Conservation (phyloP, 495 filamentous ascomycete genomes). For the Paragyromitra xinjiangensis region DNA sequence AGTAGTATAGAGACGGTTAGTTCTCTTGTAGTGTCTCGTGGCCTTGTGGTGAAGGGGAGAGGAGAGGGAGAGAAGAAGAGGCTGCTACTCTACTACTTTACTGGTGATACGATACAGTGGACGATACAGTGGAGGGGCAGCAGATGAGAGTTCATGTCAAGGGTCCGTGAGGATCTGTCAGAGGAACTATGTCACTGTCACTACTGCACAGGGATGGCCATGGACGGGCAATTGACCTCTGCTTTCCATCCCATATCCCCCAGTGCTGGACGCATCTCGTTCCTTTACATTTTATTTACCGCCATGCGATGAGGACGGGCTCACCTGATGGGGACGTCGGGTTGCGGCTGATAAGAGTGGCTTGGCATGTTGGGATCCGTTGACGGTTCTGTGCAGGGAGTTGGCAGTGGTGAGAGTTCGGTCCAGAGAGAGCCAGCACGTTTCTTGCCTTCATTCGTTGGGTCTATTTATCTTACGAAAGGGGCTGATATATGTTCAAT, state of each 20-base stretch:
- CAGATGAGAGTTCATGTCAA: background rate
- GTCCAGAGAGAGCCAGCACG: too few species aligned
- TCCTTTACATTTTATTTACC: slow-evolving; percentile 50
- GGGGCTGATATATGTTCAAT: too few species aligned
- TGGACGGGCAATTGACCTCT: slow-evolving; percentile 7
- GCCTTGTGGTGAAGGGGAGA: background rate
- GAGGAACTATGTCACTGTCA: slow-evolving; percentile 11
- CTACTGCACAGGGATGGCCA: slow-evolving; percentile 1
- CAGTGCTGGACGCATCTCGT: slow-evolving; percentile 21
- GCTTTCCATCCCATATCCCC: background rate
- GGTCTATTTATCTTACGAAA: too few species aligned
- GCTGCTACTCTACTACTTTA: background rate
- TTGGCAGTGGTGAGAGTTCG: too few species aligned
- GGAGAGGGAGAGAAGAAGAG: background rate
- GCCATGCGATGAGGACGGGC: slow-evolving; percentile 16
- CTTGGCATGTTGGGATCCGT: slow-evolving; percentile 14
- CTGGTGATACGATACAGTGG: background rate
- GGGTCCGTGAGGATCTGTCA: background rate
- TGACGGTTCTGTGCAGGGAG: background rate
- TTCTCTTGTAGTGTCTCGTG: background rate
- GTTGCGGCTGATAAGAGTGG: slow-evolving; percentile 23
- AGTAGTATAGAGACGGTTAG: slow-evolving; percentile 2
- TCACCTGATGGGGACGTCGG: slow-evolving; percentile 5
- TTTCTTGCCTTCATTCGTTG: too few species aligned
- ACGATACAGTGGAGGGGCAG: slow-evolving; percentile 5